Evolutionary conservation across 1,139 yeast genomes (phyloP).

Genomic region (Yamadazyma dendronema): DNA sequence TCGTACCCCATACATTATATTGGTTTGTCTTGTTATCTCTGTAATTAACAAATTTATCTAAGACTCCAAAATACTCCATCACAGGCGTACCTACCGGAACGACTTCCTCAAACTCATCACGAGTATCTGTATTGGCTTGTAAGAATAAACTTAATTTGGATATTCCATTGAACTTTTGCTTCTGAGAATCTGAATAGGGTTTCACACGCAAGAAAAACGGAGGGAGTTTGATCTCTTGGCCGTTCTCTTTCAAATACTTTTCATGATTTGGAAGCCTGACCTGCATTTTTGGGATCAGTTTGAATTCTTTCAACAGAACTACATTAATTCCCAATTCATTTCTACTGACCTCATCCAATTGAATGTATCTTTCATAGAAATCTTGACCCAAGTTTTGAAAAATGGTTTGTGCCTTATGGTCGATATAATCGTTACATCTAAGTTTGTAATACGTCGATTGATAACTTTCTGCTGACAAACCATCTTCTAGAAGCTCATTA

Average conservation of each 20-base stretch:
- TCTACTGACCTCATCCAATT: constrained; percentile 12
- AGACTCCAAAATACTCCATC: constrained; percentile 71
- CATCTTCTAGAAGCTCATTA: constrained; percentile 40
- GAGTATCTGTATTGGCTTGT: constrained; percentile 11
- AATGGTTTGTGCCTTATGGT: constrained; percentile 28
- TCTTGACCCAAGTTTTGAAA: constrained; percentile 23
- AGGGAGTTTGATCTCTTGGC: constrained; percentile 24
- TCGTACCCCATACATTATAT: constrained; percentile 76
- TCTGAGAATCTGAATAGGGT: constrained; percentile 52
- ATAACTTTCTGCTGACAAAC: constrained; percentile 46
- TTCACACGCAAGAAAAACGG: constrained; percentile 37
- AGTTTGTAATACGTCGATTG: constrained; percentile 52
- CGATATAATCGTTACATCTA: constrained; percentile 47
- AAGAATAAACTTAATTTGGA: constrained; percentile 66
- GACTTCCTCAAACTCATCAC: constrained; percentile 16
- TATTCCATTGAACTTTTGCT: constrained; percentile 70
- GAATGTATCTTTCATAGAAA: constrained; percentile 15
- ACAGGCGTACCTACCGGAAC: constrained; percentile 53
- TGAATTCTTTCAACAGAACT: constrained; percentile 27
- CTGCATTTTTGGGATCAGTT: constrained; percentile 29
- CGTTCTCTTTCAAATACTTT: constrained; percentile 26
- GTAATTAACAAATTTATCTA: constrained; percentile 64
- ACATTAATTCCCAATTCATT: constrained; percentile 18
- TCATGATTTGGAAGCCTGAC: constrained; percentile 34
- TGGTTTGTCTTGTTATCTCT: constrained; percentile 68